phyloP scores from a whole-genome alignment of 2,329 filamentous ascomycete species.

The Pyrenophora teres region DNA sequence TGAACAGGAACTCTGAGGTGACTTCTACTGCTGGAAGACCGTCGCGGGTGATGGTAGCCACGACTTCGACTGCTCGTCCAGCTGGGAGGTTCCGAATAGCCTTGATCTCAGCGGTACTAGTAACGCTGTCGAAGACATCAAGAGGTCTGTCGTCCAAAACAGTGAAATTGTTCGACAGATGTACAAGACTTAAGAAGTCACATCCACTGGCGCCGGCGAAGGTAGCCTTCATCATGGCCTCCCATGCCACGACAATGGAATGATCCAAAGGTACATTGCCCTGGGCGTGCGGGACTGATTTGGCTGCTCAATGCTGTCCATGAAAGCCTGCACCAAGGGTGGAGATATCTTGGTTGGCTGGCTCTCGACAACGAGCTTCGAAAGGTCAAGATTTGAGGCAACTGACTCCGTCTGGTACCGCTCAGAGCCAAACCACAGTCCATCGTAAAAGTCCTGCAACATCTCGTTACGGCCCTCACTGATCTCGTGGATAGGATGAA shows the following conservation, averaged over 20 bases:
- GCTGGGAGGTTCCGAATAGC: constrained; percentile 1
- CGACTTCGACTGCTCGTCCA: constrained; percentile 20
- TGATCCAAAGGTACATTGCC: constrained; percentile 24
- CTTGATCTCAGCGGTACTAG: background rate
- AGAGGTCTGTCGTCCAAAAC: constrained; percentile 1
- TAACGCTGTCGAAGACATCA: background rate
- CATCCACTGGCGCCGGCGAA: background rate
- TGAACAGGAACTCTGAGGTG: constrained; percentile 22
- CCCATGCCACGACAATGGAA: constrained; percentile 50
- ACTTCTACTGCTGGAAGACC: constrained; percentile 19
- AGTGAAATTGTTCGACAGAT: constrained; percentile 22
- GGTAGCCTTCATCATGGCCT: constrained; percentile 18
- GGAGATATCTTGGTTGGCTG: background rate
- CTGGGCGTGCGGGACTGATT: background rate
- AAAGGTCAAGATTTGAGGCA: background rate
- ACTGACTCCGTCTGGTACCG: background rate
- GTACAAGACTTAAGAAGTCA: constrained; percentile 24
- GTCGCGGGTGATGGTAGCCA: constrained; percentile 17
- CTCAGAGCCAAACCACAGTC: constrained; percentile 18
- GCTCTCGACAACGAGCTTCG: background rate
- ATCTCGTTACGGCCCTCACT: constrained; percentile 15
- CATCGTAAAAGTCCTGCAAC: constrained; percentile 16
- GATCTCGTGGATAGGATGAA: constrained; percentile 17
- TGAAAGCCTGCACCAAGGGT: background rate
- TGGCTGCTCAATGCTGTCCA: background rate